Conservation (phyloP, 2,329 filamentous ascomycete species). For the Geosmithia flava region DNA sequence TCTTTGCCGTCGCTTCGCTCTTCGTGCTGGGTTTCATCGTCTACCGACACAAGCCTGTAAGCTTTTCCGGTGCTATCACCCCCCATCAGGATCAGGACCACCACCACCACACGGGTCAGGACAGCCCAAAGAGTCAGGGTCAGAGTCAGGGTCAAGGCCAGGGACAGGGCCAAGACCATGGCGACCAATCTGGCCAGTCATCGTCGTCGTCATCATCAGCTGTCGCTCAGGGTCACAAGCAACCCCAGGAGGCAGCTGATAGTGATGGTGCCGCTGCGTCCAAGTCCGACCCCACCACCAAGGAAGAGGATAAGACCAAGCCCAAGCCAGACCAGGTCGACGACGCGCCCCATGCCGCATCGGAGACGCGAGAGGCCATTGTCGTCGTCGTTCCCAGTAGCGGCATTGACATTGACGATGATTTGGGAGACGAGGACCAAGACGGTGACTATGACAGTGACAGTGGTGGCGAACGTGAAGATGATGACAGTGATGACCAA, state of each 20-base stretch:
- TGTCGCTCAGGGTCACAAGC: too few species aligned
- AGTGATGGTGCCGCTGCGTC: too few species aligned
- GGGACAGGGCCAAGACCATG: background rate
- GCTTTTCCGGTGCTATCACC: constrained; percentile 4
- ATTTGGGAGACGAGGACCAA: constrained; percentile 3
- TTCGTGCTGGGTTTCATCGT: constrained; percentile 27
- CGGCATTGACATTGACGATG: constrained; percentile 1
- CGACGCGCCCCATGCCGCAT: constrained; percentile 1
- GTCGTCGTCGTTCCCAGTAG: constrained; percentile 1
- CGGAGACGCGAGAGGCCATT: constrained; percentile 2
- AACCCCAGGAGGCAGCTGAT: too few species aligned
- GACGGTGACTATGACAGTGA: constrained; percentile 2
- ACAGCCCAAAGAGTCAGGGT: too few species aligned
- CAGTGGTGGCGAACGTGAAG: constrained; percentile 4
- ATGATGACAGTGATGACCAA: constrained; percentile 3
- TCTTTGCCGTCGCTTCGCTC: constrained; percentile 33
- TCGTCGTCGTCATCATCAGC: too few species aligned
- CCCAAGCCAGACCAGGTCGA: constrained; percentile 5
- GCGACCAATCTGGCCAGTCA: too few species aligned
- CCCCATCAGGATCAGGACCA: constrained; percentile 1
- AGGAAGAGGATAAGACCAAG: background rate
- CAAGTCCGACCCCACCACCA: too few species aligned
- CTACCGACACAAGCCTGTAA: constrained; percentile 18
- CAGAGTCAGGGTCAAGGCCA: background rate
- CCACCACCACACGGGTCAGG: background rate